Conservation (phyloP, 176 grass and related monocot genomes). For the Miscanthus lutarioriparius region DNA sequence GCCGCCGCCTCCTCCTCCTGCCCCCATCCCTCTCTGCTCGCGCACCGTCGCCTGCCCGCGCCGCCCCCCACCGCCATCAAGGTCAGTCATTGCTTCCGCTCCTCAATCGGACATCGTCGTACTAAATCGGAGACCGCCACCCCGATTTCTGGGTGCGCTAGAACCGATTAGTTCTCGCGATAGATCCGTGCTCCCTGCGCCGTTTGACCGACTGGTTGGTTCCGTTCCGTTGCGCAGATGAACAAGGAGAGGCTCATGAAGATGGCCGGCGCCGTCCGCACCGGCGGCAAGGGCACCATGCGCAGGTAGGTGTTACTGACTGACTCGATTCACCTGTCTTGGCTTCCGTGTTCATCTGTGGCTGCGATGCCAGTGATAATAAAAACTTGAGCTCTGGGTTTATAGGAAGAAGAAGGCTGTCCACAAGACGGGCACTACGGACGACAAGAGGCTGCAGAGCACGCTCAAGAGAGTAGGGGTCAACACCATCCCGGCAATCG, state of each 20-base stretch:
- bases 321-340: not conserved
- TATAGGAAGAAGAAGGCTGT: conserved; percentile 97
- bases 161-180: not conserved
- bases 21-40: not conserved
- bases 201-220: not conserved
- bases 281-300: conserved; percentile 81
- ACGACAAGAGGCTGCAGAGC: conserved; percentile 96
- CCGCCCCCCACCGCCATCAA: conserved; percentile 32
- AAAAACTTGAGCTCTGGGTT: not conserved
- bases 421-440: conserved; percentile 84
- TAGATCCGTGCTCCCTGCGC: not conserved
- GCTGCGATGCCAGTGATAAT: not conserved
- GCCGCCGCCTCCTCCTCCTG: conserved; percentile 1
- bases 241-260: conserved; percentile 92
- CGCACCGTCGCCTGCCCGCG: not conserved
- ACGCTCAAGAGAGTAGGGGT: conserved; percentile 97
- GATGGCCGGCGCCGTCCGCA: conserved; percentile 85
- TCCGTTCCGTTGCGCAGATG: conserved; percentile 46
- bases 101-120: not conserved
- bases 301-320: conserved; percentile 51
- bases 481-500: conserved; percentile 92
- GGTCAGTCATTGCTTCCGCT: conserved; percentile 5
- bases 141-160: not conserved
- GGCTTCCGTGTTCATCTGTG: not conserved
- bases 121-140: not conserved